phyloP scores from a whole-genome alignment of 345 rosid species.

The Arabidopsis thaliana region DNA sequence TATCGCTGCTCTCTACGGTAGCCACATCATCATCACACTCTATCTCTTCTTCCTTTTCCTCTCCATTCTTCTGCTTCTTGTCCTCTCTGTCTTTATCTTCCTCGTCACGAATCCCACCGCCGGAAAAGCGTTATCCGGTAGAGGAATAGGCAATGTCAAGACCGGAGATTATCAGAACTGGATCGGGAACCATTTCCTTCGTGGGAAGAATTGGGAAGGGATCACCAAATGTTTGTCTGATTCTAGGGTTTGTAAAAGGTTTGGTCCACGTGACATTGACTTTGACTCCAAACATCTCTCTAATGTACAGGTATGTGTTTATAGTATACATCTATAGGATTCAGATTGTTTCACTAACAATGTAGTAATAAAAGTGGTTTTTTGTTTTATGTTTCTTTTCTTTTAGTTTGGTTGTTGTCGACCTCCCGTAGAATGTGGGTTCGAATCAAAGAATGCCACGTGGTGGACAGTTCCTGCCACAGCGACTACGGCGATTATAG shows the following conservation, averaged over 20 bases:
- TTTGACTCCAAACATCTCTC: constrained; percentile 45
- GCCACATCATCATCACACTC: constrained; percentile 42
- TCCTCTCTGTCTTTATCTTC: constrained; percentile 40
- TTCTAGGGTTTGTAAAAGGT: constrained; percentile 34
- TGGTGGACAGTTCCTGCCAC: constrained; percentile 45
- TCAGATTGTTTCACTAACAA: not conserved
- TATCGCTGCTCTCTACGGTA: constrained; percentile 42
- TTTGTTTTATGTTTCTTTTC: not conserved
- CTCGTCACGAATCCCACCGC: constrained; percentile 42
- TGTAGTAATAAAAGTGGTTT: not conserved
- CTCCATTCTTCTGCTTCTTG: constrained; percentile 39
- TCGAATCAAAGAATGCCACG: constrained; percentile 50
- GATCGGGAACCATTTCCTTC: constrained; percentile 38
- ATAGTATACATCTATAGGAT: not conserved
- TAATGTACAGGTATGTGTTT: constrained; percentile 36
- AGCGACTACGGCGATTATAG: not conserved
- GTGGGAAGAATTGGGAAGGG: constrained; percentile 48
- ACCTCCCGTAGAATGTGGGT: constrained; percentile 64
- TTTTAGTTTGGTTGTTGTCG: constrained; percentile 72
- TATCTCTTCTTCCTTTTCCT: constrained; percentile 44
- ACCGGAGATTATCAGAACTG: constrained; percentile 36
- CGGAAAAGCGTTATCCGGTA: constrained; percentile 43
- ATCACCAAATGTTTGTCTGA: constrained; percentile 44
- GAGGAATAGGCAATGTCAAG: constrained; percentile 37
- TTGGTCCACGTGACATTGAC: constrained; percentile 38